Base-by-base conservation (phyloP, 768 basidiomycete species). In the Tylopilus felleus region DNA sequence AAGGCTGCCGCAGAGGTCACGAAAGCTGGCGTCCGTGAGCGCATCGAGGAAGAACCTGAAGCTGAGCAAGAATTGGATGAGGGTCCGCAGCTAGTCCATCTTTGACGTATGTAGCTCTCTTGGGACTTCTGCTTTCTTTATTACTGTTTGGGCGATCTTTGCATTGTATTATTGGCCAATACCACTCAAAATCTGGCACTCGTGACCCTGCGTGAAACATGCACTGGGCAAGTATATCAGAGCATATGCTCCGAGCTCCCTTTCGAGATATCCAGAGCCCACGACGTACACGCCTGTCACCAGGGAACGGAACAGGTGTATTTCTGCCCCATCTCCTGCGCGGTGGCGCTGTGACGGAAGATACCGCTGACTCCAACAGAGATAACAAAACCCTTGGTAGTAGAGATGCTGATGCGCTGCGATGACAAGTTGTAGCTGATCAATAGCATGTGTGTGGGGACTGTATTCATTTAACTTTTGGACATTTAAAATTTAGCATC, bases 1-100 rank as follows among this genome's bases (percentile, higher is more conserved):
- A 81, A 79, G 61, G 77, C 73, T 14, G 80, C 79, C 9, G 77
- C 78, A 17, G 79, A 77, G 21, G 74, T 72, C 17, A 64, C 76
- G 61, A 71, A 73, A 36, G 60, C 74, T 22, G 70, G 73, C 28
- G 76, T 85, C 39, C 77, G 81, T 56, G 86, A 90, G 53, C 78
- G 80, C 47, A 93, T 93, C 51, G 80, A 85, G 35, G 81, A 83
- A 63, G 81, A 84, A 47, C 82, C 81, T 5, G 82, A 84, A 61
- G 75, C 71, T 4, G 91, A 93, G 61, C 85, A 83, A 64, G 85
- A 74, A 50, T 66, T 75, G 47, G 78, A 79, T 45, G 69, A 58
- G n/a, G 55, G 7, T 3, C 29, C 44, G 47, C 14, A 14, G 29
- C 35, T 61, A 39, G 38, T 52, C n/a, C 21, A 21, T 31, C 4